A percentile compares a stretch with the other conserved stretches of the same genome.
Conservation (phyloP, 1,284 basidiomycete genomes). For the Anthracocystis walkeri region DNA sequence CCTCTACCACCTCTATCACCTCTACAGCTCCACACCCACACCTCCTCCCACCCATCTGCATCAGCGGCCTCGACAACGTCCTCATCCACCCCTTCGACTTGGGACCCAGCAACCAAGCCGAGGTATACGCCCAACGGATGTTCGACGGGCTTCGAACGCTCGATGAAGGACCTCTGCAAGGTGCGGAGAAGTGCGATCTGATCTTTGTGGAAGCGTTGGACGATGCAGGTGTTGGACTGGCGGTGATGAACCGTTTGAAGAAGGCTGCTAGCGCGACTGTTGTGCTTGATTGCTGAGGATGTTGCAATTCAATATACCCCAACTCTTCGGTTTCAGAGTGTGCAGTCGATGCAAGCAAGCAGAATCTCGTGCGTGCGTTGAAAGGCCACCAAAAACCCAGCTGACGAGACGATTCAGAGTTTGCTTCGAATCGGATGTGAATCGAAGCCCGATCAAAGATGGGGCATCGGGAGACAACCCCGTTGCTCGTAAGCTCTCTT, state of each 20-base stretch:
- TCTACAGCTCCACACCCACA: conserved; percentile 15
- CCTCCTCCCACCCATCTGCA: conserved; percentile 14
- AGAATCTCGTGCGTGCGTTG: too few relatives aligned
- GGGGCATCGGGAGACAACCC: too few relatives aligned
- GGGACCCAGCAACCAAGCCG: conserved; percentile 76
- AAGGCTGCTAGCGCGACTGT: conserved; percentile 79
- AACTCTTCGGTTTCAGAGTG: neutral
- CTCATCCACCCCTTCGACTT: conserved; percentile 72
- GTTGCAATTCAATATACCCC: conserved; percentile 6
- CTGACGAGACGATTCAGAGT: too few relatives aligned
- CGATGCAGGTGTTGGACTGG: conserved; percentile 86
- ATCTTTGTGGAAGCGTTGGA: conserved; percentile 89
- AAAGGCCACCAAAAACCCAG: too few relatives aligned
- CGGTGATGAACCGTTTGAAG: conserved; percentile 96
- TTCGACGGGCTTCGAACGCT: conserved; percentile 89
- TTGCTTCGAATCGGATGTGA: too few relatives aligned
- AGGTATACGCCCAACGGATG: conserved; percentile 81
- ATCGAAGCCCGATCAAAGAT: too few relatives aligned
- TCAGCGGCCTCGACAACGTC: conserved; percentile 6
- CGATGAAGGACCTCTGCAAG: conserved; percentile 72
- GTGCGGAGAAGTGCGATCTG: conserved; percentile 75
- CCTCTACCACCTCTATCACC: neutral
- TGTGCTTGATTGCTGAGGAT: conserved; percentile 37
- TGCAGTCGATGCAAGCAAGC: neutral
- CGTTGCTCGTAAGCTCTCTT: too few relatives aligned